These are phyloP conservation scores for Aquilaria sinensis DNA, from an alignment of 345 rosid species.

Conservation along the genomic window DNA sequence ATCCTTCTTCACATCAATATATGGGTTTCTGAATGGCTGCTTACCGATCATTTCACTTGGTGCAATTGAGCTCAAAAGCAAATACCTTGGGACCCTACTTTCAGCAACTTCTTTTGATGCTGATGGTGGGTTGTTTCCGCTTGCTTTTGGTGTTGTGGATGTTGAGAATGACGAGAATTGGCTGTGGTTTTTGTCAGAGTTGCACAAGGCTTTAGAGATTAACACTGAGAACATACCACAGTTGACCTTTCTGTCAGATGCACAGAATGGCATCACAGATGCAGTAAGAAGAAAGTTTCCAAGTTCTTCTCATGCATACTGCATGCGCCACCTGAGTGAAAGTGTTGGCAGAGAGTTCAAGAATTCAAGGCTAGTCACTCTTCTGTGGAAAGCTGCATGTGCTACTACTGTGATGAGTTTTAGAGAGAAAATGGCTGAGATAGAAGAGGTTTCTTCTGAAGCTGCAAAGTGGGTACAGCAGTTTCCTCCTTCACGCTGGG, in stretches of 20 bases:
- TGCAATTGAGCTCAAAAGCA: conserved; percentile 40
- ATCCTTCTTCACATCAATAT: conserved; percentile 33
- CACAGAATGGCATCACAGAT: conserved; percentile 33
- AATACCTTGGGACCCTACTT: conserved; percentile 51
- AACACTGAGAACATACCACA: conserved; percentile 27
- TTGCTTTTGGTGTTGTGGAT: conserved; percentile 53
- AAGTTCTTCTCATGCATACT: conserved; percentile 29
- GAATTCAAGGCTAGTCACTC: conserved; percentile 41
- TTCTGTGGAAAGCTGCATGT: conserved; percentile 55
- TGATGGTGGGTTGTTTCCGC: conserved; percentile 49
- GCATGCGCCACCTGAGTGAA: conserved; percentile 39
- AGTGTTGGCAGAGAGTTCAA: conserved; percentile 42
- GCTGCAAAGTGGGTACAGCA: conserved; percentile 46
- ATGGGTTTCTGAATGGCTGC: conserved; percentile 52
- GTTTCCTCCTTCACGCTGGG: conserved; percentile 41
- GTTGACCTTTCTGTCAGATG: conserved; percentile 34
- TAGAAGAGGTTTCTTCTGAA: conserved; percentile 37
- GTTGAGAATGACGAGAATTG: conserved; percentile 44
- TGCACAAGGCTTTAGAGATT: conserved; percentile 39
- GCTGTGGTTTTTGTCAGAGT: conserved; percentile 55
- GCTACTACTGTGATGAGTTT: conserved; percentile 36
- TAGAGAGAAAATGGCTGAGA: conserved; percentile 41
- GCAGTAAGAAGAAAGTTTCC: conserved; percentile 36
- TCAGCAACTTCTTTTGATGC: conserved; percentile 48
- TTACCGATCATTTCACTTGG: conserved; percentile 45